A percentile compares a stretch with the other conserved stretches of the same genome.
Conservation (phyloP, 2,329 filamentous ascomycete species). For the Rhynchosporium graminicola region DNA sequence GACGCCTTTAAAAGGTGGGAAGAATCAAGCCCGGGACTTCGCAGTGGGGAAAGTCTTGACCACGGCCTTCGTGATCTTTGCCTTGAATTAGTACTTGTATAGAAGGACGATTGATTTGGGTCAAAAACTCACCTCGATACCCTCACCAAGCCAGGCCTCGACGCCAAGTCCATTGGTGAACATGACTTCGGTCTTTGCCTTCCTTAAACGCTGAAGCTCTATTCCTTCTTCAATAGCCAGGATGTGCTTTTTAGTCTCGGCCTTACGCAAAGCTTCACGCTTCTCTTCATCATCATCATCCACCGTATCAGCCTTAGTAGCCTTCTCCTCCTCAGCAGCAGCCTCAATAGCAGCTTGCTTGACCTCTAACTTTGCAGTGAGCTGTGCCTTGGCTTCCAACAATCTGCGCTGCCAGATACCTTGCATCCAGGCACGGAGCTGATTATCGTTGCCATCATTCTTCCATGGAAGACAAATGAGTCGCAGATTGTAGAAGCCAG, state of each 20-base stretch:
- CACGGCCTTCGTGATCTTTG: conserved; percentile 1
- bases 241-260: conserved; percentile 4
- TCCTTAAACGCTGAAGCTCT: conserved; percentile 11
- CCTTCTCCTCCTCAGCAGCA: conserved; percentile 1
- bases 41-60: not conserved
- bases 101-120: no score
- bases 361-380: conserved; percentile 1
- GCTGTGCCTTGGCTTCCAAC: conserved; percentile 3
- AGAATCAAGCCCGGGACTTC: not conserved
- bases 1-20: not conserved
- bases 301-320: not conserved
- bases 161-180: conserved; percentile 10
- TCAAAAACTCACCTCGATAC: not conserved
- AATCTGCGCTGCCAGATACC: conserved; percentile 9
- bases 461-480: conserved; percentile 9
- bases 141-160: conserved; percentile 15
- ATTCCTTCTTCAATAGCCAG: conserved; percentile 2
- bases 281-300: not conserved
- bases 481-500: conserved; percentile 14
- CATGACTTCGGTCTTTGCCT: conserved; percentile 13
- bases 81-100: no score
- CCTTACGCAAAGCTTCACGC: not conserved
- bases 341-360: conserved; percentile 2
- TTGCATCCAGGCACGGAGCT: conserved; percentile 6
- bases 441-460: conserved; percentile 5